Base-by-base conservation (phyloP, 2,329 filamentous ascomycete genomes). In the Xylaria sp. region DNA sequence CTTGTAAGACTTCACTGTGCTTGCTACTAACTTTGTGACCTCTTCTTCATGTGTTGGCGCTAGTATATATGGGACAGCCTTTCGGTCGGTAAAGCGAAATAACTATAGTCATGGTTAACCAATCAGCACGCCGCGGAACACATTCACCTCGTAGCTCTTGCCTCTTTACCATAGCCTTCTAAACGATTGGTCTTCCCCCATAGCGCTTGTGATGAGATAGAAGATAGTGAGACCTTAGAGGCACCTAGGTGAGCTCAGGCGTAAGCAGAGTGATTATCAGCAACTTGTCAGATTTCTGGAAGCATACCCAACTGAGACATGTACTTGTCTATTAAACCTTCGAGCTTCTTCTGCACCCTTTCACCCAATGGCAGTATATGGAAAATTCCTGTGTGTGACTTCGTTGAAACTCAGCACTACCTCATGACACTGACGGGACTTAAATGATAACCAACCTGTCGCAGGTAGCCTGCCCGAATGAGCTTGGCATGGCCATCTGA, bases 11-110 rank as follows among this genome's bases (percentile, higher is more conserved):
- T 90, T 89, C 0, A 94, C 84, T 18, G 90, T 87, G 65, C 86
- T 87, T 3, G 89, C 88, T 1, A 98, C 92, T 2, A 99, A 84
- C 0, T 87, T 84, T 0, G 96, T 99, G 74, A 99, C 96, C 78
- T 99, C 96, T 79, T 99, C 96, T 78, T 99, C 96, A 71, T 99
- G 96, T 0, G 96, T 99, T 0, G 96, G 96, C 0, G 94, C 91
- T 3, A 99, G 87, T 37, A 99, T 85, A 70, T 93, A 93, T 3
- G 87, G 85, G 0, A 87, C 84, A 7, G 92, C 88, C 80, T 92
- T 96, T 65, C 96, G 89, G 80, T 98, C 96, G 54, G 86, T 82
- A 56, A 98, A 88, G 51, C 88, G 89, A 74, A 98, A 95, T 23
- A 98, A 86, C 90, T 96, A 75, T 12, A 5, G 55, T 37, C 52